Conservation (phyloP, 2,329 filamentous ascomycete species). For the Aspergillus versicolor region DNA sequence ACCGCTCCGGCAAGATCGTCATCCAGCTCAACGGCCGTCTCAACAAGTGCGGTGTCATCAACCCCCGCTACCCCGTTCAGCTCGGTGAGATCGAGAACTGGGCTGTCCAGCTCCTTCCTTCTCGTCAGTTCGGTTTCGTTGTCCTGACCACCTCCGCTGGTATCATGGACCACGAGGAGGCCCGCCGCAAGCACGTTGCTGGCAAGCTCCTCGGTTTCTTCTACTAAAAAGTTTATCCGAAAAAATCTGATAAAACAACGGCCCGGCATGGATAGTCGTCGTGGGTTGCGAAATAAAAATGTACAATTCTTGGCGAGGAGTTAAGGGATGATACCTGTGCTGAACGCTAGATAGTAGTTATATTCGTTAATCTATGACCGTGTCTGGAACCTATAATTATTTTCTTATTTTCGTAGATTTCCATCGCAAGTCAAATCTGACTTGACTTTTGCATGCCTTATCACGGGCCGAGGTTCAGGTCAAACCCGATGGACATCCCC, state of each 20-base stretch:
- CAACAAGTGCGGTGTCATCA: conserved; percentile 99
- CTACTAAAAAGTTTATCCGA: conserved; percentile 64
- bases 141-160: conserved; percentile 98
- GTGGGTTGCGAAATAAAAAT: background rate
- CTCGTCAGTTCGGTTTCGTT: conserved; percentile 99
- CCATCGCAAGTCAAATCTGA: background rate
- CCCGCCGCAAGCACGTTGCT: conserved; percentile 95
- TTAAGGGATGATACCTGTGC: conserved; percentile 11
- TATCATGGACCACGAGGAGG: conserved; percentile 99
- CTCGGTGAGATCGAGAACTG: conserved; percentile 98
- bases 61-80: conserved; percentile 98
- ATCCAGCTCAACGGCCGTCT: conserved; percentile 98
- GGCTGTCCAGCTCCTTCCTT: conserved; percentile 97
- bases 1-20: conserved; percentile 99
- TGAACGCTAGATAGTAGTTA: conserved; percentile 27
- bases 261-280: conserved; percentile 5
- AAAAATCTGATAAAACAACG: conserved; percentile 9
- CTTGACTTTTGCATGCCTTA: background rate
- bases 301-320: conserved; percentile 17
- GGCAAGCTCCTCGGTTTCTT: conserved; percentile 99
- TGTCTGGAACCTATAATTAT: background rate
- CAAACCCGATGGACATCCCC: conserved; percentile 1
- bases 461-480: conserved; percentile 10
- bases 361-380: conserved; percentile 12
- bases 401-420: background rate